Evolutionary conservation across 768 basidiomycete genomes (phyloP).

Genomic region (Kwoniella dejecticola): DNA sequence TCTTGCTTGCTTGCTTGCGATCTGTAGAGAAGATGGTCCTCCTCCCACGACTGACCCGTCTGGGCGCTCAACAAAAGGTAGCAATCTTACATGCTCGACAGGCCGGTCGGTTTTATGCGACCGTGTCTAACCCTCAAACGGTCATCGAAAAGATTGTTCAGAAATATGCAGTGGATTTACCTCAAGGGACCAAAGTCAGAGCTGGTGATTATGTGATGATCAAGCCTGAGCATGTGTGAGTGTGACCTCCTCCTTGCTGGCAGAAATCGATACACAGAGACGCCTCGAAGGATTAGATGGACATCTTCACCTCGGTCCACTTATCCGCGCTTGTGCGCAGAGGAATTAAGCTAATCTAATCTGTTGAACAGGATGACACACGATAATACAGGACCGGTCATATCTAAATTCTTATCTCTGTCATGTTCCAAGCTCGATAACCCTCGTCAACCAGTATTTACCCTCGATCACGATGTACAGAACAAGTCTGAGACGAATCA

Average conservation of each 20-base stretch:
- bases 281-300: not conserved
- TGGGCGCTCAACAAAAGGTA: constrained; percentile 8
- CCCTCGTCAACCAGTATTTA: constrained; percentile 85
- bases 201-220: constrained; percentile 99
- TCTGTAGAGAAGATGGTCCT: constrained; percentile 7
- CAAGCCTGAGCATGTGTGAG: constrained; percentile 83
- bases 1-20: not conserved
- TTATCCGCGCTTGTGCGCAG: not conserved
- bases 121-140: constrained; percentile 64
- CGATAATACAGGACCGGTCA: constrained; percentile 97
- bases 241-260: not conserved
- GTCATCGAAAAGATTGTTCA: constrained; percentile 97
- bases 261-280: no score
- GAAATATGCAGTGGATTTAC: constrained; percentile 88
- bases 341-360: not conserved
- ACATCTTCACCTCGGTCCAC: not conserved
- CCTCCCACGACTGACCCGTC: constrained; percentile 12
- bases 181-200: constrained; percentile 73
- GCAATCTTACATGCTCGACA: constrained; percentile 15
- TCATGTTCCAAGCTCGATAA: constrained; percentile 82
- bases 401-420: constrained; percentile 95
- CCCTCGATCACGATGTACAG: constrained; percentile 97
- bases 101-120: constrained; percentile 35
- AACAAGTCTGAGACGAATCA: constrained; percentile 89
- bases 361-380: constrained; percentile 54